Base-by-base conservation (phyloP, 495 filamentous ascomycete genomes). In the Penicillium tannophilum region DNA sequence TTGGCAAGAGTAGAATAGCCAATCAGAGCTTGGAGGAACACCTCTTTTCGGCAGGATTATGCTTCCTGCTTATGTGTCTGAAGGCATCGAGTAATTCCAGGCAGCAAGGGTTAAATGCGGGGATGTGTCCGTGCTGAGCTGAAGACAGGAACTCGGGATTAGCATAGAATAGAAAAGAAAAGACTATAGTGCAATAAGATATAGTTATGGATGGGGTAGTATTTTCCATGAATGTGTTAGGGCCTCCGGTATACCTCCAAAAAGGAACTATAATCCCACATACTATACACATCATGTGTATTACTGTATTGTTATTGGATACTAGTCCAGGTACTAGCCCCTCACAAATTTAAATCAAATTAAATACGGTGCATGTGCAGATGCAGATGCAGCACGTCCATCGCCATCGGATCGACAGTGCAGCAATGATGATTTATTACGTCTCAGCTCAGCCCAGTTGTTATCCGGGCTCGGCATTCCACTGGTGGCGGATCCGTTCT, bases 391-490 rank as follows among this genome's bases (percentile, higher is more conserved):
- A 59, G 60, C 48, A 31, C 42, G 33, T 31, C 54, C 42, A 53
- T 61, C 55, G 42, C 49, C 23, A 55, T 47, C 46, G 31, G 65
- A 70, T 68, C 65, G 62, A 65, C 65, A 20, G 60, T 62, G 56
- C 66, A 44, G 63, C 63, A 63, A 50, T 23, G 20, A 61, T 67
- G 56, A 68, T 65, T 55, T 58, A 56, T 64, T 67, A 57, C 66
- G 47, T 67, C 56, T 64, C 61, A 62, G 64, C 66, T 67, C 54
- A 69, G 63, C 59, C 66, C 52, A 56, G 53, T 58, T 58, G 36
- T 52, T 51, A 56, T 12, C 42, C 17, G 42, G 53, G 42, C 26
- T 30, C 33, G 24, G 31, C 11, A 26, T 24, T 12, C 35, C 46
- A 26, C n/a, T 30, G 14, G 52, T 55, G 52, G 39, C 41, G 26